phyloP scores from a whole-genome alignment of 2,329 filamentous ascomycete species.

The Fusarium chlamydosporum region DNA sequence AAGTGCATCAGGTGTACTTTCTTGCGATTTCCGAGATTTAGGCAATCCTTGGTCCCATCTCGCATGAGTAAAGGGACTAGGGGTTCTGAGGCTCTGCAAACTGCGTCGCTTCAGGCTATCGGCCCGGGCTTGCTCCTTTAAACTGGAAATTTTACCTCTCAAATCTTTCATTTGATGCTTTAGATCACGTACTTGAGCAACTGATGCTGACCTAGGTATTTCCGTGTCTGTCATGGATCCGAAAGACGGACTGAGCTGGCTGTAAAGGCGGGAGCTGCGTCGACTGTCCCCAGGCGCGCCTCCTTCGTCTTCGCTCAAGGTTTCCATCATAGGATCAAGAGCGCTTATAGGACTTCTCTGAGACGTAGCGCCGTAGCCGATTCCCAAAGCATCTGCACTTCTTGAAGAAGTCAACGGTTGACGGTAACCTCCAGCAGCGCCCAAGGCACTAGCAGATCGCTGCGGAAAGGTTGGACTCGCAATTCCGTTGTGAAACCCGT shows the following conservation, averaged over 20 bases:
- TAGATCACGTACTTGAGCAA: slow-evolving; percentile 78
- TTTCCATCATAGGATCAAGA: slow-evolving; percentile 63
- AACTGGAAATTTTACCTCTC: slow-evolving; percentile 84
- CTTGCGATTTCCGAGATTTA: slow-evolving; percentile 46
- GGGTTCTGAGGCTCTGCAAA: slow-evolving; percentile 79
- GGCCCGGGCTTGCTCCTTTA: slow-evolving; percentile 83
- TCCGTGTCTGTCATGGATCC: slow-evolving; percentile 61
- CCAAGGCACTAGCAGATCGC: slow-evolving; percentile 75
- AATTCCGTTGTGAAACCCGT: slow-evolving; percentile 46
- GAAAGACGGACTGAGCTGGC: slow-evolving; percentile 62
- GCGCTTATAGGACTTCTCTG: slow-evolving; percentile 59
- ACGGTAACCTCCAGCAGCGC: slow-evolving; percentile 70
- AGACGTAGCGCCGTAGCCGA: slow-evolving; percentile 50
- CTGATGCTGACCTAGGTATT: slow-evolving; percentile 76
- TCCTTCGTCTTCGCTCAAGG: slow-evolving; percentile 68
- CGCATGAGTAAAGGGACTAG: slow-evolving; percentile 84
- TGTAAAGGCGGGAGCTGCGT: slow-evolving; percentile 45
- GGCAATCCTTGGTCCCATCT: slow-evolving; percentile 53
- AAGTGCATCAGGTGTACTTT: slow-evolving; percentile 40
- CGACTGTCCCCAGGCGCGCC: slow-evolving; percentile 47
- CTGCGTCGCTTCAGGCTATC: slow-evolving; percentile 85
- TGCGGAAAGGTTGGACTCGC: slow-evolving; percentile 59
- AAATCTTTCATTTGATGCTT: slow-evolving; percentile 89
- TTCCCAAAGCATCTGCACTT: slow-evolving; percentile 60
- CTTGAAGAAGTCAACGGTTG: slow-evolving; percentile 62